These are phyloP conservation scores for Salinomyces thailandicus DNA, from an alignment of 2,329 filamentous ascomycete species.

Conservation along the genomic window DNA sequence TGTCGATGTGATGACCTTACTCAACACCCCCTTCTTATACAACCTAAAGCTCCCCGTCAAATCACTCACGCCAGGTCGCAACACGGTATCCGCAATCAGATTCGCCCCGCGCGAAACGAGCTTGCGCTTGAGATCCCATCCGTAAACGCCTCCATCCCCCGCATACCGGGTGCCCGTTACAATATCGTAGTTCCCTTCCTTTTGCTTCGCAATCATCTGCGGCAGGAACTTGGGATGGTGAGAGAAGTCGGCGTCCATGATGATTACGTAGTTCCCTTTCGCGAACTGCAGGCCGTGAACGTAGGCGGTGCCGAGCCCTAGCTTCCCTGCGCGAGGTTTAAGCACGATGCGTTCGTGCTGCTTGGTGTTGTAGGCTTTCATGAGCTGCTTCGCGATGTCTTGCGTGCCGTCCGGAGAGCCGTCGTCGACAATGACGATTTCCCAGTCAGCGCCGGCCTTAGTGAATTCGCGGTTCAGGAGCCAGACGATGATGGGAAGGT, in stretches of 20 bases:
- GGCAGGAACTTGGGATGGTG: conserved; percentile 99
- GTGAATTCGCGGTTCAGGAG: conserved; percentile 86
- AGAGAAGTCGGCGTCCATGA: conserved; percentile 99
- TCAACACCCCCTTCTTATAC: conserved; percentile 82
- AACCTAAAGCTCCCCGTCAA: conserved; percentile 88
- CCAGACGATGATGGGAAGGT: conserved; percentile 93
- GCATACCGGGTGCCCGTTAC: conserved; percentile 94
- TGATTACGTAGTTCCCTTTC: conserved; percentile 91
- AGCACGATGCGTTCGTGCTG: conserved; percentile 60
- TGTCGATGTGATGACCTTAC: conserved; percentile 81
- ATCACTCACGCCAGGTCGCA: conserved; percentile 89
- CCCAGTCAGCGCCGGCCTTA: conserved; percentile 88
- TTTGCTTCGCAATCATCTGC: conserved; percentile 77
- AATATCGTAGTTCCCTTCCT: conserved; percentile 75
- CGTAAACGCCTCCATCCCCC: conserved; percentile 73
- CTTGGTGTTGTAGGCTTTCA: conserved; percentile 56
- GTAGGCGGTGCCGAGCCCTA: conserved; percentile 93
- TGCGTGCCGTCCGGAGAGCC: conserved; percentile 94
- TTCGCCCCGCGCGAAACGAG: conserved; percentile 81
- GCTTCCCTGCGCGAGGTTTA: conserved; percentile 83
- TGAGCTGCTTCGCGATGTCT: conserved; percentile 78
- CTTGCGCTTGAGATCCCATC: conserved; percentile 80
- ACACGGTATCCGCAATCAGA: conserved; percentile 86
- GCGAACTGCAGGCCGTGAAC: conserved; percentile 86
- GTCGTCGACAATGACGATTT: conserved; percentile 96